Evolutionary conservation across 768 basidiomycete genomes (phyloP), one percentile per base, ranked within the genome.

Genomic region (Lactarius psammicola): DNA sequence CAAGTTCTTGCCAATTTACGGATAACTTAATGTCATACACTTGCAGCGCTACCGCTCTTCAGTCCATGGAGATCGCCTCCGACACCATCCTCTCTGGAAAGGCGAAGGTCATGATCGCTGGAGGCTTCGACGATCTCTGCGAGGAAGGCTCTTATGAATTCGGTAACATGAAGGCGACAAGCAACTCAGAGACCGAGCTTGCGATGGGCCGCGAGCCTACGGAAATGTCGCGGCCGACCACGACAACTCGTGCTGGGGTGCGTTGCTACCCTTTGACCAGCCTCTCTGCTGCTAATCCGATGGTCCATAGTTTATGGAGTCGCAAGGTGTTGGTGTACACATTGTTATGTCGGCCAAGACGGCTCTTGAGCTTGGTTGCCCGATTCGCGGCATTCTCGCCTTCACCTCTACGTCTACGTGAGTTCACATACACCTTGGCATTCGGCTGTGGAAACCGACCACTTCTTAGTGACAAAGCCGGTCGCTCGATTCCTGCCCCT

Each of bases 151-250:
- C 96, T 9, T 98, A 88, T 76, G 96, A 99, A 77, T 99, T 99
- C 77, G 97, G 95, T 58, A 98, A 98, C 81, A 99, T 99, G 97
- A 97, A 98, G 78, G 97, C 97, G 1, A 99, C 97, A 6, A 94
- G 91, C 78, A 98, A 96, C 73, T 89, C 95, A 1, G 93, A 95
- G 77, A 93, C 93, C 34, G 97, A 99, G 76, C 92, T 98, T 73
- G 96, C 95, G 4, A 97, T 97, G 91, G 97, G 97, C 67, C 95
- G 97, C 71, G 97, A 99, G 77, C 95, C 97, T 7, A 94, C 92
- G 44, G 97, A 99, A 77, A 95, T 98, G 91, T 99, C 97, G 55
- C 90, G 97, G 64, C 97, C 97, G 18, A 90, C 96, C 11, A 98
- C 96, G 1, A 92, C 90, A 11, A 98, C 96, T 69, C 93, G 97